Percentiles rank a stretch among this genome's conserved stretches.
Conservation (phyloP, 1,139 yeast species). For the Zygosaccharomyces pseudobailii region DNA sequence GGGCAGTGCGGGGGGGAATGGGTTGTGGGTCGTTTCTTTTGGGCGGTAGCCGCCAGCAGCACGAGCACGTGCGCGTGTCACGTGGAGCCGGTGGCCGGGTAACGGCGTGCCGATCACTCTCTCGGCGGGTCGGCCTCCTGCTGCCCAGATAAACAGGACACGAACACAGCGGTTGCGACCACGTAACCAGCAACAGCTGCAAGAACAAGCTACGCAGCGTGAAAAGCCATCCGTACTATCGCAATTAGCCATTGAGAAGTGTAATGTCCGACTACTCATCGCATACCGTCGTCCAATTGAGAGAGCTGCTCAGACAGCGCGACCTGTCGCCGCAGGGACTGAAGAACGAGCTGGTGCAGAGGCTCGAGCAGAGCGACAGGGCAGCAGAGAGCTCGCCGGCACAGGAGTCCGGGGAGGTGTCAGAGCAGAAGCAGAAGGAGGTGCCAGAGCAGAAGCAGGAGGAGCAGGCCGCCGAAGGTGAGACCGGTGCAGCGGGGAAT, state of each 20-base stretch:
- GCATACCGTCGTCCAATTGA: conserved; percentile 77
- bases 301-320: conserved; percentile 64
- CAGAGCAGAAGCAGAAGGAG: background rate
- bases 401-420: background rate
- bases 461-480: conserved; percentile 4
- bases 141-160: background rate
- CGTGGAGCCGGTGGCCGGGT: background rate
- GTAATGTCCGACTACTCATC: conserved; percentile 57
- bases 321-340: conserved; percentile 74
- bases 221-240: background rate
- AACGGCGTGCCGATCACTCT: background rate
- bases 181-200: background rate
- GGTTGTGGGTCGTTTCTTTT: too few relatives aligned
- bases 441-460: background rate
- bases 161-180: background rate
- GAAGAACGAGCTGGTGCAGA: conserved; percentile 73
- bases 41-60: background rate
- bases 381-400: conserved; percentile 6
- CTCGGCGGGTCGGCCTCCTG: background rate
- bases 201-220: too few relatives aligned
- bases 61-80: background rate
- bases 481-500: conserved; percentile 15
- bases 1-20: background rate
- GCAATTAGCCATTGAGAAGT: background rate
- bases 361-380: conserved; percentile 46